Evolutionary conservation across 139 green algal genomes (phyloP).

Genomic region (Auxenochlorella pyrenoidosa): DNA sequence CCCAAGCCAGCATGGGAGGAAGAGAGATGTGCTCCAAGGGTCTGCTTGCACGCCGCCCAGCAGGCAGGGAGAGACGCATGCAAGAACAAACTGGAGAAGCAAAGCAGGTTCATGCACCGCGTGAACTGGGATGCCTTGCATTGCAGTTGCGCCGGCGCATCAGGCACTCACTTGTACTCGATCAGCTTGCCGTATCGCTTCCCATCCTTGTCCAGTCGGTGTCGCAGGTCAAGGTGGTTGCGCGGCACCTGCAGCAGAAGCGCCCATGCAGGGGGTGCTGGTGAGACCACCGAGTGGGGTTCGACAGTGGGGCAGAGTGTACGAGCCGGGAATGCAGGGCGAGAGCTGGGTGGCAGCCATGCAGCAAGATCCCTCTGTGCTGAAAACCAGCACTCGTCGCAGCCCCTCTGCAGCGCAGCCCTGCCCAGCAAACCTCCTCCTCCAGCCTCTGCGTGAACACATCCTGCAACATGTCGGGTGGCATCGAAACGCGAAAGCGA

Average conservation of each 20-base stretch:
- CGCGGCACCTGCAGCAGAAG: constrained; percentile 34
- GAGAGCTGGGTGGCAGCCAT: background rate
- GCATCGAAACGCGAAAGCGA: too few relatives aligned
- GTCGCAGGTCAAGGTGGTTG: constrained; percentile 86
- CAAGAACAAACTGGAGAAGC: too few relatives aligned
- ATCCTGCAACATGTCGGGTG: background rate
- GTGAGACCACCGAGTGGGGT: too few relatives aligned
- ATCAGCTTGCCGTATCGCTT: constrained; percentile 88
- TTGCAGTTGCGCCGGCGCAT: background rate
- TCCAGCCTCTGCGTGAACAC: background rate
- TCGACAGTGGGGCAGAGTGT: too few relatives aligned
- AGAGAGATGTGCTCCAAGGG: too few relatives aligned
- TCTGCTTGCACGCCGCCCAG: too few relatives aligned
- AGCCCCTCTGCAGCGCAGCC: background rate
- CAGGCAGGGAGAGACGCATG: too few relatives aligned
- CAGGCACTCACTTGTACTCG: constrained; percentile 68
- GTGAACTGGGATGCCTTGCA: too few relatives aligned
- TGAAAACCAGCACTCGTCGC: background rate
- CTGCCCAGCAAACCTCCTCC: background rate
- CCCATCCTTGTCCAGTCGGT: constrained; percentile 82
- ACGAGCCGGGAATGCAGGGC: background rate
- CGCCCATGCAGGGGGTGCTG: background rate
- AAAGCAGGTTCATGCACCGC: too few relatives aligned
- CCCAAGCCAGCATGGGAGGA: too few relatives aligned
- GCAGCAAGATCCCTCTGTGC: too few relatives aligned